Evolutionary conservation across 163 green algal species (phyloP).

Genomic region (Scenedesmus sp.): DNA sequence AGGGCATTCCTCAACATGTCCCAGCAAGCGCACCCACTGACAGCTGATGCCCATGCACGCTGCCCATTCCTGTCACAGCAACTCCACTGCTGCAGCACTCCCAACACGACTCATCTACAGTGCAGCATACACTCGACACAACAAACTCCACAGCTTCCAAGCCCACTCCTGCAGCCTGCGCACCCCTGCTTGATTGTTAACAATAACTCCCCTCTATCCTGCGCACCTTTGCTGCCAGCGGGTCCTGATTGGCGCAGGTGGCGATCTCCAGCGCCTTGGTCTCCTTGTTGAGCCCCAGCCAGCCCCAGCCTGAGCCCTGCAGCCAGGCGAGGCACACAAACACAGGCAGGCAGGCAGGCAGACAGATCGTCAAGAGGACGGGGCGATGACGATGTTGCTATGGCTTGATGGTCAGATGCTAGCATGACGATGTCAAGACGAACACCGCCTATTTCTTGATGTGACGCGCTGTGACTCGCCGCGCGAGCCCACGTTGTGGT

Average conservation of each 20-base stretch:
- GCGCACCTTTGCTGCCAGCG: slow-evolving; percentile 71
- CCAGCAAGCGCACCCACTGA: no score
- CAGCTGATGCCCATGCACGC: no score
- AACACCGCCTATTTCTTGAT: no score
- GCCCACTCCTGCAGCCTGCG: neutral
- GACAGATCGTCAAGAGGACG: neutral
- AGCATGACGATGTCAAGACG: no score
- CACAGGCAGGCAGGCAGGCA: neutral
- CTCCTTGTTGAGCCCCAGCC: slow-evolving; percentile 92
- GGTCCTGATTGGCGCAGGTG: slow-evolving; percentile 96
- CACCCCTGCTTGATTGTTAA: neutral
- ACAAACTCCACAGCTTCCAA: neutral
- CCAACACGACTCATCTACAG: neutral
- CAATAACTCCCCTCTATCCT: neutral
- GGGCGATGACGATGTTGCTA: no score
- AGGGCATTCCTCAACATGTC: no score
- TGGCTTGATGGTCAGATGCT: no score
- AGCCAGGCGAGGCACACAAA: neutral
- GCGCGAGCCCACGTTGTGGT: no score
- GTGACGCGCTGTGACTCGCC: no score
- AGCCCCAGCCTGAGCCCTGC: slow-evolving; percentile 92
- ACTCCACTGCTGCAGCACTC: neutral
- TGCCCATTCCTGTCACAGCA: neutral
- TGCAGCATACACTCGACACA: neutral
- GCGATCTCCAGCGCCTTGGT: slow-evolving; percentile 79